Evolutionary conservation across 2,329 filamentous ascomycete species (phyloP), one percentile per base, ranked within the genome.

Genomic region (Knoxdaviesia proteae): DNA sequence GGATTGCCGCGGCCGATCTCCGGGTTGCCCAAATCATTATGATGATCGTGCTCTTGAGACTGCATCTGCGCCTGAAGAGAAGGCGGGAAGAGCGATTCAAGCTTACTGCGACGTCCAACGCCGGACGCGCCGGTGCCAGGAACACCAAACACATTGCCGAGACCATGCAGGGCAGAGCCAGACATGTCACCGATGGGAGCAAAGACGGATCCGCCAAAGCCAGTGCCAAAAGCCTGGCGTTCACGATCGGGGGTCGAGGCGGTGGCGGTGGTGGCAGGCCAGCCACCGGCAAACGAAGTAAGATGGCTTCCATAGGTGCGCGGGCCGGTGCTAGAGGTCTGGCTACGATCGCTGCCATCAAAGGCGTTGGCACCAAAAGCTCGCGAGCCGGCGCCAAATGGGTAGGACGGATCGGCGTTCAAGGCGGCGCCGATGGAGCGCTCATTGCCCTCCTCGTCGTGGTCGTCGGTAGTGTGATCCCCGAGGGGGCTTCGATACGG

Each of bases 31-130:
- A 76, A 51, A 45, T 55, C 66, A 20, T 20, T 20, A 2, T 20
- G 20, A 20, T 20, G 20, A 4, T 77, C 71, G 38, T 80, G 78
- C 8, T 88, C 80, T 32, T 77, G 69, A 3, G 62, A 61, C 46
- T 86, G 81, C 80, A 92, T 87, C 57, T 92, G 84, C 34, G 86
- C 82, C 60, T 94, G 87, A 81, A 93, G 87, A 5, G 80, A 78
- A 1, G 77, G 64, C 6, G 88, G 87, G 54, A 98, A 94, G 30
- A 98, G 64, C 1, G 84, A 87, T 2, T 82, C 81, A 36, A 94
- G 67, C 58, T 87, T 92, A 63, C 82, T 90, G 5, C 74, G 70
- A 35, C 84, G 77, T 33, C 82, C 75, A 39, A 82, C 72, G 44
- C 66, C 68, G 45, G 65, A 66, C 36, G 65, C 62, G 44, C 67